Evolutionary conservation across 2,329 filamentous ascomycete genomes (phyloP).

Genomic region (Neofusicoccum cordaticola): DNA sequence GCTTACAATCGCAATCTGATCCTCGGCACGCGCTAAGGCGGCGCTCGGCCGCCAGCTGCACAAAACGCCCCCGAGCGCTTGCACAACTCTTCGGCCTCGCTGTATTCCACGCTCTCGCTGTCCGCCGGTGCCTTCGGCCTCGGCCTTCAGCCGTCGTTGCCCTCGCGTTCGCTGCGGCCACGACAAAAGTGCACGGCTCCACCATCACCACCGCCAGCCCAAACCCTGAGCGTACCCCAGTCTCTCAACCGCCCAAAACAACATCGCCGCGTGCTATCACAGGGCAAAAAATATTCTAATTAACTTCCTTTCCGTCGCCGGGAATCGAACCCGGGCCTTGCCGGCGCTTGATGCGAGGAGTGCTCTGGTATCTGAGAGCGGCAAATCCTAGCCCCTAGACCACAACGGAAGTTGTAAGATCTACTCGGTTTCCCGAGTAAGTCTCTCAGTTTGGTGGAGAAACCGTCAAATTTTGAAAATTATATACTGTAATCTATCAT

Average conservation of each 20-base stretch:
- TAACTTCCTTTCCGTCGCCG: constrained; percentile 6
- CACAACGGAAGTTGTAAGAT: constrained; percentile 9
- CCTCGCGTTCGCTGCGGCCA: too few relatives aligned
- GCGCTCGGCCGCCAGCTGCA: neutral
- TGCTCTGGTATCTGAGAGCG: constrained; percentile 3
- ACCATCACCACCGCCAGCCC: neutral
- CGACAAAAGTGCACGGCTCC: neutral
- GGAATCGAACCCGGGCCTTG: constrained; percentile 16
- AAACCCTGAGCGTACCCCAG: too few relatives aligned
- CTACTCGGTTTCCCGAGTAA: neutral
- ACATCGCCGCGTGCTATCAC: neutral
- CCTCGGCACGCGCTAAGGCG: neutral
- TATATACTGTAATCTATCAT: too few relatives aligned
- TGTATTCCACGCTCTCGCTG: neutral
- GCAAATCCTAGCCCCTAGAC: constrained; percentile 16
- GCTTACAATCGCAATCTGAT: neutral
- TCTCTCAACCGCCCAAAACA: neutral
- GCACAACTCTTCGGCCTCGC: neutral
- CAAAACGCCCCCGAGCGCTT: neutral
- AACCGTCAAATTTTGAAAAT: rapidly evolving
- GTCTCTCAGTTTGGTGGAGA: neutral
- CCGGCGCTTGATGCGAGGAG: constrained; percentile 6
- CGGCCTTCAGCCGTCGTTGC: neutral
- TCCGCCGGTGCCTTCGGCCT: neutral
- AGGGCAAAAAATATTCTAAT: neutral